Evolutionary conservation across 2,329 filamentous ascomycete genomes (phyloP), one percentile per base, ranked within the genome.

Genomic region (Neonectria magnoliae): DNA sequence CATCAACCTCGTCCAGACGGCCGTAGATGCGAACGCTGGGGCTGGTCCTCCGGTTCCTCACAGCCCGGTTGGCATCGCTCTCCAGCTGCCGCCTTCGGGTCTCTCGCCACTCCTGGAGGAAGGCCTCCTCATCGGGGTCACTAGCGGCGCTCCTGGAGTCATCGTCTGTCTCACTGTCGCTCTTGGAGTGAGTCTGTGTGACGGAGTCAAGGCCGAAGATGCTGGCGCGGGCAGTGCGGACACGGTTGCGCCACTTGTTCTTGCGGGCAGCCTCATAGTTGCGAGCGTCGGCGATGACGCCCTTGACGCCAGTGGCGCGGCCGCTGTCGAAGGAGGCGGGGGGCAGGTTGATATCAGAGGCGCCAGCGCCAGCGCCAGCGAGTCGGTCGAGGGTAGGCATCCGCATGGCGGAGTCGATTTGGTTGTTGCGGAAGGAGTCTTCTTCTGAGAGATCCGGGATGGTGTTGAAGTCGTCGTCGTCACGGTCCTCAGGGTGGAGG

Each of bases 101-200:
- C 79, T 94, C 90, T 52, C 96, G 88, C 96, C 96, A 99, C 74
- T 91, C 87, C 68, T 88, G 85, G 80, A 98, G 86, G 78, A 98
- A 98, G 22, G 84, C 81, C 71, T 95, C 93, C 71, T 97, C 94
- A 66, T 92, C 91, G 50, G 88, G 85, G 47, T 89, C 85, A 52
- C 86, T 85, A 61, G 83, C 82, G 62, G 83, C 82, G 65, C 81
- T 79, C 44, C 70, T 70, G 36, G 76, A 71, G 68, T 87, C 83
- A 6, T 78, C 77, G 31, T 84, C 84, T 4, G 80, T 82, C 55
- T 85, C 84, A 69, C 81, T 85, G 60, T 82, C 81, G 67, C 77
- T 81, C 72, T 77, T 77, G 62, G 72, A 64, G 16, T 67, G 47
- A 36, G 64, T 52, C 3, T 41, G 44, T n/a, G 63, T 31, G 52